phyloP scores from a whole-genome alignment of 2,329 filamentous ascomycete genomes.

The Penicillium sp. region DNA sequence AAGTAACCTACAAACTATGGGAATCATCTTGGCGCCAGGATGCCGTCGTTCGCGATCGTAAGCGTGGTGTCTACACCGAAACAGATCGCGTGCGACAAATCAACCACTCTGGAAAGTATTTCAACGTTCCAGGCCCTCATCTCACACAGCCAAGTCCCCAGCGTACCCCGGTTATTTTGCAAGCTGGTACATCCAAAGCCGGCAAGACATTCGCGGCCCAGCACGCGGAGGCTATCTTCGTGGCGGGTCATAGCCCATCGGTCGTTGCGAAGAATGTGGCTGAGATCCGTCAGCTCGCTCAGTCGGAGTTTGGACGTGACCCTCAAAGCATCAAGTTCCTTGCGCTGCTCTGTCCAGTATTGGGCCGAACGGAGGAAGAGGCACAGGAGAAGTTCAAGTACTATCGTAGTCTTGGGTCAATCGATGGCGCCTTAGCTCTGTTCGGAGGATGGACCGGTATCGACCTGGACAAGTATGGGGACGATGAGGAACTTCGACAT shows the following conservation, averaged over 20 bases:
- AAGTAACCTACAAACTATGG: conserved; percentile 69
- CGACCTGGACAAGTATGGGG: conserved; percentile 62
- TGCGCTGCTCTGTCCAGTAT: conserved; percentile 66
- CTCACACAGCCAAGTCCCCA: conserved; percentile 70
- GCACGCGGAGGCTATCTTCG: conserved; percentile 73
- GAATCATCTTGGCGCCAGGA: conserved; percentile 70
- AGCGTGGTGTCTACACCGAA: conserved; percentile 64
- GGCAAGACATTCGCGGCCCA: conserved; percentile 70
- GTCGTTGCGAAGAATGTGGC: conserved; percentile 66
- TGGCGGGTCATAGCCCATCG: conserved; percentile 66
- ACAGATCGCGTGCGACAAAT: conserved; percentile 65
- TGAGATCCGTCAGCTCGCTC: conserved; percentile 64
- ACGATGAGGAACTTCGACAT: conserved; percentile 66
- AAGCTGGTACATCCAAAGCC: conserved; percentile 69
- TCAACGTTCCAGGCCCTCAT: conserved; percentile 67
- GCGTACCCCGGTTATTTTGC: conserved; percentile 69
- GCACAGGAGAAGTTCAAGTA: conserved; percentile 67
- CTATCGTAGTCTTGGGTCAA: conserved; percentile 63
- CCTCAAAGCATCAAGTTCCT: conserved; percentile 68
- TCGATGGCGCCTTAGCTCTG: conserved; percentile 69
- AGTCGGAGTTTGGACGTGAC: conserved; percentile 59
- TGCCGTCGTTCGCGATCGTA: conserved; percentile 64
- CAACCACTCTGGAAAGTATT: conserved; percentile 68
- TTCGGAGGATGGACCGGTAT: conserved; percentile 78
- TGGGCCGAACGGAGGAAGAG: conserved; percentile 69